phyloP scores from a whole-genome alignment of 768 basidiomycete genomes.

The Lentinula boryana region DNA sequence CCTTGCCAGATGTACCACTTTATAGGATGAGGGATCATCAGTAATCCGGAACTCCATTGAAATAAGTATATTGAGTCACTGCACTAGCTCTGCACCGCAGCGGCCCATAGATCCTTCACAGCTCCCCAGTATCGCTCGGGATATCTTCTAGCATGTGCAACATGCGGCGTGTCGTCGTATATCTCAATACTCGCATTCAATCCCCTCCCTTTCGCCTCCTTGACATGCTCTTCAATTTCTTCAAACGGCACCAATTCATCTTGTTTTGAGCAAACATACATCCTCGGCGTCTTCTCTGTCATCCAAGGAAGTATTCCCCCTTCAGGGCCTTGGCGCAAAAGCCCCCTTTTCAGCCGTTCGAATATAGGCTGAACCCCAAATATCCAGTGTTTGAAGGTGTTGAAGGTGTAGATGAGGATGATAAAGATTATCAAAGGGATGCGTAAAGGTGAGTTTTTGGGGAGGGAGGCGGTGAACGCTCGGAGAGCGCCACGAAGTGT shows the following conservation, averaged over 20 bases:
- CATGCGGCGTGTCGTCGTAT: slow-evolving; percentile 39
- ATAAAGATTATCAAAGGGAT: slow-evolving; percentile 18
- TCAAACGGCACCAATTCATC: slow-evolving; percentile 32
- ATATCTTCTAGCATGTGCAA: slow-evolving; percentile 37
- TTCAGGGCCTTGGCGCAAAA: slow-evolving; percentile 20
- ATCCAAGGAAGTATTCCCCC: slow-evolving; percentile 30
- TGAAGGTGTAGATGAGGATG: slow-evolving; percentile 20
- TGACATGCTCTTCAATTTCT: slow-evolving; percentile 31
- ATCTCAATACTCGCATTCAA: slow-evolving; percentile 25
- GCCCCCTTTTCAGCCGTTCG: slow-evolving; percentile 18
- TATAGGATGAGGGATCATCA: too few species aligned
- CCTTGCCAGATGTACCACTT: too few species aligned
- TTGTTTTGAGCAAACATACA: slow-evolving; percentile 39
- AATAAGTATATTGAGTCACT: not conserved
- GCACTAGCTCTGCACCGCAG: slow-evolving; percentile 11
- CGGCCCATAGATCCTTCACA: slow-evolving; percentile 30
- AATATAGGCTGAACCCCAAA: slow-evolving; percentile 18
- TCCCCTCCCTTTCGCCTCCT: slow-evolving; percentile 23
- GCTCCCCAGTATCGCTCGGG: slow-evolving; percentile 40
- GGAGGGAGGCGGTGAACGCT: slow-evolving; percentile 26
- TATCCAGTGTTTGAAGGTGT: slow-evolving; percentile 14
- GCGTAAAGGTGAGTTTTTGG: slow-evolving; percentile 16
- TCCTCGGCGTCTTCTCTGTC: slow-evolving; percentile 27
- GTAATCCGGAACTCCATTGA: too few species aligned
- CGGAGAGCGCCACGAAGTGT: slow-evolving; percentile 18